A percentile compares a stretch with the other conserved stretches of the same genome.
phyloP scores from a whole-genome alignment of 2,329 filamentous ascomycete genomes.

The Cladophialophora exuberans region DNA sequence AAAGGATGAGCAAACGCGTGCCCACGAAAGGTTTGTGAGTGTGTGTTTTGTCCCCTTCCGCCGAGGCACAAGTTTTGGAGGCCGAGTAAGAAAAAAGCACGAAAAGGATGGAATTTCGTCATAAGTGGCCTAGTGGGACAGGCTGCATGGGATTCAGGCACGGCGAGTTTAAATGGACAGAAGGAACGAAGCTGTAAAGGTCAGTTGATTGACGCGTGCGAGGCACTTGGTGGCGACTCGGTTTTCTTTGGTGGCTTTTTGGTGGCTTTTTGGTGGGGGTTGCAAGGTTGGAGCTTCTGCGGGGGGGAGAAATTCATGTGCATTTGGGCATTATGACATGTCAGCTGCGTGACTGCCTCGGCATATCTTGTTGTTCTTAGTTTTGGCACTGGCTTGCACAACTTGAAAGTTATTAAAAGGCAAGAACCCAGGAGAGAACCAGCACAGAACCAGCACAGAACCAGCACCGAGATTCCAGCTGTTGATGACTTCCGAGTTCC shows the following conservation, averaged over 20 bases:
- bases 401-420: too few relatives aligned
- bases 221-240: too few relatives aligned
- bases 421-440: too few relatives aligned
- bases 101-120: constrained; percentile 17
- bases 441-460: too few relatives aligned
- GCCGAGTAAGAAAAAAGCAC: neutral
- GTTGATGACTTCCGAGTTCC: neutral
- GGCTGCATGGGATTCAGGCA: constrained; percentile 7
- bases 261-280: too few relatives aligned
- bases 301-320: too few relatives aligned
- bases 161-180: neutral
- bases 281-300: constrained; percentile 2
- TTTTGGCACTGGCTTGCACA: too few relatives aligned
- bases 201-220: constrained; percentile 6
- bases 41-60: constrained; percentile 23
- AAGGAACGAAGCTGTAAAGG: constrained; percentile 1
- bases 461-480: too few relatives aligned
- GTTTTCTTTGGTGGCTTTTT: too few relatives aligned
- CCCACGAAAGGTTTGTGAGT: constrained; percentile 8
- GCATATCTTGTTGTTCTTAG: too few relatives aligned
- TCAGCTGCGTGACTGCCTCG: too few relatives aligned
- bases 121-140: constrained; percentile 1
- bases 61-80: constrained; percentile 22
- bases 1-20: constrained; percentile 12
- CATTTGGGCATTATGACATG: too few relatives aligned